Evolutionary conservation across 2,329 filamentous ascomycete genomes (phyloP), one percentile per base, ranked within the genome.

Genomic region (Xenosphaeropsis pyriputrescens): DNA sequence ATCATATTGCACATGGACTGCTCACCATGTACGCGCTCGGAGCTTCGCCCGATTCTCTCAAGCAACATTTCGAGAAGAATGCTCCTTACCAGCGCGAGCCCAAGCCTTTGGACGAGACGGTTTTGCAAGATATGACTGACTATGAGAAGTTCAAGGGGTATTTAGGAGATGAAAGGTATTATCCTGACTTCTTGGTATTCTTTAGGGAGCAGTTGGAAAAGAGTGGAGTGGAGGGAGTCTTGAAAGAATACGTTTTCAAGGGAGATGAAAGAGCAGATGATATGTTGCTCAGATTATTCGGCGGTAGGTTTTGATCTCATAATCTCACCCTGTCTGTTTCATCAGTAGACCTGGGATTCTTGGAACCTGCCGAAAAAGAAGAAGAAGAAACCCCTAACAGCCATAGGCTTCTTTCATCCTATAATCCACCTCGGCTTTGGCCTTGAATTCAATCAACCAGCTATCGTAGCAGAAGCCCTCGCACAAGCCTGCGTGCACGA

Each of bases 371-470:
- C 29, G 31, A 15, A 16, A 29, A 42, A 47, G 40, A 26, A 9
- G 22, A 26, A 5, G 22, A 26, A 26, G 12, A 3, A 26, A 9
- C 22, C 12, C 22, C n/a, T n/a, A n/a, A 26, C 8, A 9, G 12
- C 12, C 43, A 29, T 46, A 70, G 76, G 81, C 0, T 69, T 89
- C 44, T 48, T 86, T 2, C 85, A 93, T 51, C 85, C 85, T 2
- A 60, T 91, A 13, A 88, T 94, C 44, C 85, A 93, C 53, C 68
- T 93, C 15, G 82, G 85, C 35, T 93, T 85, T 52, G 86, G 82
- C 4, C 54, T 94, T 29, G 85, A 93, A 53, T 93, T 85, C 62
- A 56, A 69, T 8, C 85, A 93, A 52, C 84, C 84, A 2, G 81
- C 81, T 29, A 75, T 93, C 41, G 67, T 94, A 18, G 84, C 85